Base-by-base conservation (phyloP, 163 green algal species). In the Coccomyxa subellipsoidea region DNA sequence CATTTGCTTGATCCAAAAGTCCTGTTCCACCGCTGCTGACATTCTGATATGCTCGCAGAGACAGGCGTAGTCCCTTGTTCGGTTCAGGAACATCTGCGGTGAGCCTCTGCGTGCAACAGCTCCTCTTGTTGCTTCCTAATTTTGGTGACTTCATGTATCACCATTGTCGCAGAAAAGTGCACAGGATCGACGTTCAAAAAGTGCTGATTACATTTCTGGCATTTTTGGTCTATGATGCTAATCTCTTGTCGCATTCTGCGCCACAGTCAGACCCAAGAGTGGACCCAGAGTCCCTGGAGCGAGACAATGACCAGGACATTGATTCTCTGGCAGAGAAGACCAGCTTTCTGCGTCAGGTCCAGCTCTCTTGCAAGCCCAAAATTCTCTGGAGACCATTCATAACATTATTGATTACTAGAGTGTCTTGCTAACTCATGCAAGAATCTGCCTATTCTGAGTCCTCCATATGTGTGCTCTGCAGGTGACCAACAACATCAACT, bases 201-300 rank as follows among this genome's bases (percentile, higher is more conserved):
- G 18, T 18, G 18, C 12, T 18, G 12, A 12, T 66, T 66, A 18
- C 18, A 12, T 29, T 12, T 66, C 12, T 29, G 47, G 47, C 47
- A 29, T 66, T 18, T 29, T 12, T 18, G 47, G 47, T 29, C 18
- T n/a, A n/a, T n/a, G n/a, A n/a, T n/a, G n/a, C n/a, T n/a, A n/a
- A n/a, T n/a, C n/a, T n/a, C n/a, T n/a, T n/a, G n/a, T n/a, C n/a
- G n/a, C n/a, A n/a, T n/a, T n/a, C n/a, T n/a, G n/a, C n/a, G 23
- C 5, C 2, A 23, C 66, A 73, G 66, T 18, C 66, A 73, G 66
- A 73, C 40, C 47, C 80, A 38, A 53, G n/a, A 21, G 70, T 95
- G 59, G 92, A 96, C 75, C 81, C 90, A n/a, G 92, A 96, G 77
- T 91, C 90, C 0, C 47, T 95, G 23, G 92, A 96, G 72, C 77